Base-by-base conservation (phyloP, 257 asterid genomes). In the Cruciata laevipes region DNA sequence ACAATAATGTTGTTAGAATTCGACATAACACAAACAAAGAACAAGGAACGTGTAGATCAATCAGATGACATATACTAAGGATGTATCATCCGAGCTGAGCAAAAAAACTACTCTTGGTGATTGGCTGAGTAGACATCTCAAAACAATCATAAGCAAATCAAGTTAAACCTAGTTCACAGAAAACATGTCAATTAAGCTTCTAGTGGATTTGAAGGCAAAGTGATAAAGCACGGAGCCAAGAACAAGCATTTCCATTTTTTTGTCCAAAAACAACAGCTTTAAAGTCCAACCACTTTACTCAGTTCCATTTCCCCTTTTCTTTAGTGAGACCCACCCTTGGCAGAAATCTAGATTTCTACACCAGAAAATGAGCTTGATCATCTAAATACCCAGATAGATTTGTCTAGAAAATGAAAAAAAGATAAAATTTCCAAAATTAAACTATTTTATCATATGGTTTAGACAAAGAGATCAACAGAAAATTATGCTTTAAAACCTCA, bases 1-100 rank as follows among this genome's bases (percentile, higher is more conserved):
- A 66, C 60, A 69, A 61, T 33, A 25, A 2, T 35, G 66, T 35
- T 44, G 31, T 18, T 49, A 42, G 42, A 52, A 61, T 61, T 31
- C 32, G 7, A 32, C 44, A 24, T 24, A 17, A 27, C 11, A 18
- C 30, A 2, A 11, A 21, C 3, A n/a, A 40, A 23, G 2, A 40
- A 42, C 10, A 33, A 20, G 11, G 37, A 63, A 63, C 40, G 14
- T 6, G 4, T 63, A 35, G 23, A 42, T 63, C 16, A 3, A 51
- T 69, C 7, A 25, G 24, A 58, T 14, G 31, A 24, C 25, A 69
- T 13, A 16, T 55, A 3, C 33, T 16, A 25, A 2, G 12, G 6
- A 35, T 16, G 20, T 24, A 38, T 62, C 6, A 38, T 38, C 68
- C 38, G 1, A 11, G 18, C 20, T 35, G 3, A 62, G 35, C 30